Conservation (phyloP, 225 moss, liverwort and hornwort species). For the Takakia lepidozioides region DNA sequence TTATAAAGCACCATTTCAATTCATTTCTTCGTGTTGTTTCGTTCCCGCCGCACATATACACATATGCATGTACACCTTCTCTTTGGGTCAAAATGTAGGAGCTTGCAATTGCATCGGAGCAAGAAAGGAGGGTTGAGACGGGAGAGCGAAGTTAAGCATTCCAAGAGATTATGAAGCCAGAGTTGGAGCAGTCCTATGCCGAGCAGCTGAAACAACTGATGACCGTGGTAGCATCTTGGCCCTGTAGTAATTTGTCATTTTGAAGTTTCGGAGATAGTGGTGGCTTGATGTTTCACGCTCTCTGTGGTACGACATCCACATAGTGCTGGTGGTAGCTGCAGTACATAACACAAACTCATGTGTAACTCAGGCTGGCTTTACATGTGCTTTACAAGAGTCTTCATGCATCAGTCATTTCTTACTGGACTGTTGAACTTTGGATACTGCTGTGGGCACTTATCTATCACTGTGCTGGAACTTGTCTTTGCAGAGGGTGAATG, state of each 20-base stretch:
- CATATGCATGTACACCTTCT: no score
- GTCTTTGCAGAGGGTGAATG: not conserved
- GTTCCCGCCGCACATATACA: no score
- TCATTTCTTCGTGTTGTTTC: no score
- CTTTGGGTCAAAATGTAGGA: no score
- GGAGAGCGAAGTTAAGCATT: slow-evolving; percentile 45
- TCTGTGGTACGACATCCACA: no score
- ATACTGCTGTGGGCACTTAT: not conserved
- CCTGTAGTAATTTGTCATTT: no score
- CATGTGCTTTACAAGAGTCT: not conserved
- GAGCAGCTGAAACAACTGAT: slow-evolving; percentile 77
- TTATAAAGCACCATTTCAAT: no score
- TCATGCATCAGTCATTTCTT: no score
- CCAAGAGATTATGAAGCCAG: slow-evolving; percentile 66
- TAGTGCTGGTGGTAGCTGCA: no score
- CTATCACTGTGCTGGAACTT: not conserved
- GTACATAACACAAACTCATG: no score
- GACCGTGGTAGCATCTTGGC: slow-evolving; percentile 39
- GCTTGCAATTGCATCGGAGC: slow-evolving; percentile 60
- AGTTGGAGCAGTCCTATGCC: slow-evolving; percentile 60
- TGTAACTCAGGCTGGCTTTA: not conserved
- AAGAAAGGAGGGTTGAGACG: slow-evolving; percentile 37
- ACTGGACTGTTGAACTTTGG: not conserved
- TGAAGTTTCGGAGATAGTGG: not conserved
- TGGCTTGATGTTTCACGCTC: not conserved